A percentile compares a stretch with the other conserved stretches of the same genome.
Conservation (phyloP, 2,329 filamentous ascomycete species). For the Cercospora citrullina region DNA sequence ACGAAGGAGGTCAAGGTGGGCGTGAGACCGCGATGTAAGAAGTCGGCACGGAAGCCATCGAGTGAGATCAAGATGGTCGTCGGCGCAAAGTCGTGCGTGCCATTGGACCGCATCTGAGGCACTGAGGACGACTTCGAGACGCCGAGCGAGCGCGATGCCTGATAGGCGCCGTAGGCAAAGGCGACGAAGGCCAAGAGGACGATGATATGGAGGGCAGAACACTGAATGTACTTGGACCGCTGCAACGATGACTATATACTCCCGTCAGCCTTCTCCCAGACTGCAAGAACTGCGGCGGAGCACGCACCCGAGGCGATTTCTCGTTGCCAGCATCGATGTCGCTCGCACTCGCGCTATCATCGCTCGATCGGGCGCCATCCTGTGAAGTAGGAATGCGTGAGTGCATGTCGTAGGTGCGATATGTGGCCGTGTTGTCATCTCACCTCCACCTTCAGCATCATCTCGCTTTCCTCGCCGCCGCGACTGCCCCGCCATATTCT, state of each 20-base stretch:
- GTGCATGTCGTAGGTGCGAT: background rate
- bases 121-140: slow-evolving; percentile 15
- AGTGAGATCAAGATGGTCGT: slow-evolving; percentile 93
- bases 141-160: slow-evolving; percentile 47
- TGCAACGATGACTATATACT: slow-evolving; percentile 33
- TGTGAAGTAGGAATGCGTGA: background rate
- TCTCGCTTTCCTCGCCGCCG: slow-evolving; percentile 65
- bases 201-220: slow-evolving; percentile 44
- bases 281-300: background rate
- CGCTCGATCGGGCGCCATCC: slow-evolving; percentile 58
- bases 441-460: slow-evolving; percentile 85
- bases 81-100: slow-evolving; percentile 82
- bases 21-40: slow-evolving; percentile 78
- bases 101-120: slow-evolving; percentile 62
- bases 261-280: slow-evolving; percentile 2
- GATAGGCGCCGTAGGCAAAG: slow-evolving; percentile 58
- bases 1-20: slow-evolving; percentile 78
- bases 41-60: slow-evolving; percentile 94
- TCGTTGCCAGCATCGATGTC: slow-evolving; percentile 54
- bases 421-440: background rate
- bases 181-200: slow-evolving; percentile 57
- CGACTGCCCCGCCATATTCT: slow-evolving; percentile 50
- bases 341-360: slow-evolving; percentile 39
- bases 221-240: slow-evolving; percentile 41
- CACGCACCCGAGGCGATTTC: slow-evolving; percentile 28